These are phyloP conservation scores for Zychaea mexicana DNA, from an alignment of 371 early-diverging fungal species.

Conservation along the genomic window DNA sequence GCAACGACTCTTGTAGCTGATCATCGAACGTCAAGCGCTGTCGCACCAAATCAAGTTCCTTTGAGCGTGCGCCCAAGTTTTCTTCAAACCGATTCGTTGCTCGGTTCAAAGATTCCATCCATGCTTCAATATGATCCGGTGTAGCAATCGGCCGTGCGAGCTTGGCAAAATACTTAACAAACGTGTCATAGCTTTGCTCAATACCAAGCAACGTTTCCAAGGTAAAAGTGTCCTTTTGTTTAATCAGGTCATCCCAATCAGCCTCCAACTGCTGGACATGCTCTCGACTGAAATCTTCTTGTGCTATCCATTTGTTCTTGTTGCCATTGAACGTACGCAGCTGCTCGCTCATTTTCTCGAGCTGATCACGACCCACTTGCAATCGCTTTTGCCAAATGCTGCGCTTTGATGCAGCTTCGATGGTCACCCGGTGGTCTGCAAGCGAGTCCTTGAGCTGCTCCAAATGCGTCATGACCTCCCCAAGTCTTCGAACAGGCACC, in stretches of 20 bases:
- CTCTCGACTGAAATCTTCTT: conserved; percentile 26
- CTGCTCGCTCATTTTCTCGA: conserved; percentile 41
- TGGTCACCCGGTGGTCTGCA: conserved; percentile 31
- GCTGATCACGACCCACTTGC: conserved; percentile 17
- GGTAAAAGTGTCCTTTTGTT: conserved; percentile 26
- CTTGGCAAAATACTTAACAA: conserved; percentile 37
- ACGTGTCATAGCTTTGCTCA: conserved; percentile 33
- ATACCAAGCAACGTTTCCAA: conserved; percentile 25
- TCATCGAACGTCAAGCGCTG: conserved; percentile 29
- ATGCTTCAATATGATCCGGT: conserved; percentile 46
- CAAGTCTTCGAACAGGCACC: conserved; percentile 29
- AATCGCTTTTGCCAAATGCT: conserved; percentile 33
- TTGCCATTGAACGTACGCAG: conserved; percentile 24
- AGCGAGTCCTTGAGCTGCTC: conserved; percentile 33
- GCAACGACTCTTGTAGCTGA: conserved; percentile 21
- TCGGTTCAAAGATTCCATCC: conserved; percentile 38
- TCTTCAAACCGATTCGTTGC: conserved; percentile 30
- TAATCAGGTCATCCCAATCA: conserved; percentile 22
- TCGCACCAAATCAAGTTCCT: conserved; percentile 32
- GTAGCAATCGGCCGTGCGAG: conserved; percentile 39
- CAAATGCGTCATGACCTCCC: conserved; percentile 34
- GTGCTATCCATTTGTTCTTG: conserved; percentile 29
- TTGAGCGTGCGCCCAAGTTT: conserved; percentile 21
- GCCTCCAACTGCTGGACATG: conserved; percentile 25
- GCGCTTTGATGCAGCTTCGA: conserved; percentile 38